Evolutionary conservation across 768 basidiomycete genomes (phyloP).

Genomic region (Boletus sp.): DNA sequence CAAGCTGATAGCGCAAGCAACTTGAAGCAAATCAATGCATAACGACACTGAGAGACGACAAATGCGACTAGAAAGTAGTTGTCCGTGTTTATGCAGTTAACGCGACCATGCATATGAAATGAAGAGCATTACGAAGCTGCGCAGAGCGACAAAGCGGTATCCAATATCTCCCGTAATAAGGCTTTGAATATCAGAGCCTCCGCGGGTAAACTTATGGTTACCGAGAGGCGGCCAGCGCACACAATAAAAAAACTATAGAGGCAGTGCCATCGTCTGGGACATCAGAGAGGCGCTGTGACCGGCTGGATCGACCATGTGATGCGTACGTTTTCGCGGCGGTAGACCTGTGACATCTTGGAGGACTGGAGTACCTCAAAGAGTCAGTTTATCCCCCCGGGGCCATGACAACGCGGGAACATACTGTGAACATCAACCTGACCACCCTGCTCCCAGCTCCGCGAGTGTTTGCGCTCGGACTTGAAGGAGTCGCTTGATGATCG

Average conservation of each 20-base stretch:
- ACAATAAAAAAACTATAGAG: slow-evolving; percentile 40
- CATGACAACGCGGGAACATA: slow-evolving; percentile 17
- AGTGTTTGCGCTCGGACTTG: slow-evolving; percentile 54
- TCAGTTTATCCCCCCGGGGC: slow-evolving; percentile 7
- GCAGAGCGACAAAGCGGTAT: slow-evolving; percentile 9
- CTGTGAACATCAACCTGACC: slow-evolving; percentile 35
- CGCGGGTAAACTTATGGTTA: slow-evolving; percentile 15
- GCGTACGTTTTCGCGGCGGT: slow-evolving; percentile 59
- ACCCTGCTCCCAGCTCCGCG: slow-evolving; percentile 60
- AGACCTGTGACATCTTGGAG: slow-evolving; percentile 51
- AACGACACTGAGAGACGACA: slow-evolving; percentile 6
- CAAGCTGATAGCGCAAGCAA: slow-evolving; percentile 20
- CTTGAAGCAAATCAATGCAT: slow-evolving; percentile 10
- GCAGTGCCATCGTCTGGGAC: slow-evolving; percentile 53
- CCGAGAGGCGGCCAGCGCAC: slow-evolving; percentile 23
- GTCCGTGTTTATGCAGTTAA: slow-evolving; percentile 17
- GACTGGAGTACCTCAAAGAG: slow-evolving; percentile 15
- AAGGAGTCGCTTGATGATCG: slow-evolving; percentile 39
- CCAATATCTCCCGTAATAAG: slow-evolving; percentile 9
- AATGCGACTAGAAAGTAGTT: slow-evolving; percentile 7
- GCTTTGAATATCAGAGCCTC: slow-evolving; percentile 16
- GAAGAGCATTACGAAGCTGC: slow-evolving; percentile 11
- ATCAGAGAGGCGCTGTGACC: slow-evolving; percentile 52
- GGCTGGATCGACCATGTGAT: slow-evolving; percentile 62
- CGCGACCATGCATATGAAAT: slow-evolving; percentile 18